These are phyloP conservation scores for Elsinoe arachidis DNA, from an alignment of 2,329 filamentous ascomycete species.

Conservation along the genomic window DNA sequence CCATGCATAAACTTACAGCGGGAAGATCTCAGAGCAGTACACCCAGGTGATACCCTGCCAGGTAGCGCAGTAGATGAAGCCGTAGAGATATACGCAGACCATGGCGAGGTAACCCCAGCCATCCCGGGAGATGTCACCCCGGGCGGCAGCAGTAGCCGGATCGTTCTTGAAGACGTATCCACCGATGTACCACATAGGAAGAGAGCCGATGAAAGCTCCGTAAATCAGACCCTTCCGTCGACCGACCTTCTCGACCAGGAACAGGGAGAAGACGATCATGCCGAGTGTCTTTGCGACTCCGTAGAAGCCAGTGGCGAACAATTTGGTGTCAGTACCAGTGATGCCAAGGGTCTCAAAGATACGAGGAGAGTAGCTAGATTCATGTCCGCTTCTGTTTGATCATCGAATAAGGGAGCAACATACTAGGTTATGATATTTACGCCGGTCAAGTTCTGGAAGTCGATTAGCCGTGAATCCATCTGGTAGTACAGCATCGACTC, in stretches of 20 bases:
- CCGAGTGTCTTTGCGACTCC: conserved; percentile 28
- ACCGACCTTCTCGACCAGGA: conserved; percentile 33
- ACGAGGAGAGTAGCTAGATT: conserved; percentile 24
- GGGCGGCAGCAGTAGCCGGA: conserved; percentile 38
- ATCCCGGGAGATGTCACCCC: conserved; percentile 35
- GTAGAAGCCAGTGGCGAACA: conserved; percentile 45
- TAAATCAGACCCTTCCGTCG: conserved; percentile 38
- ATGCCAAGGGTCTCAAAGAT: conserved; percentile 40
- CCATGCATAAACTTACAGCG: conserved; percentile 17
- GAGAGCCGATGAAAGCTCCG: conserved; percentile 40
- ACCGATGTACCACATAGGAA: conserved; percentile 45
- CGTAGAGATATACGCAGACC: conserved; percentile 48
- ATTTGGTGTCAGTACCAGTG: conserved; percentile 31
- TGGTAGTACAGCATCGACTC: not conserved
- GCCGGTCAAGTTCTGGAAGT: not conserved
- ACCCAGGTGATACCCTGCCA: conserved; percentile 37
- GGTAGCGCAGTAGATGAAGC: conserved; percentile 42
- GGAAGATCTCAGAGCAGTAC: conserved; percentile 43
- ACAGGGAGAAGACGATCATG: conserved; percentile 33
- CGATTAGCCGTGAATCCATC: not conserved
- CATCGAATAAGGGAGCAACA: too few species aligned
- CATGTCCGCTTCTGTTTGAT: too few species aligned
- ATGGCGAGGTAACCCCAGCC: conserved; percentile 46
- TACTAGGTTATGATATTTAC: too few species aligned
- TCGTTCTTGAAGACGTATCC: conserved; percentile 47